These are phyloP conservation scores for Polytrichum formosum DNA, from an alignment of 225 moss, liverwort and hornwort species.

Conservation along the genomic window DNA sequence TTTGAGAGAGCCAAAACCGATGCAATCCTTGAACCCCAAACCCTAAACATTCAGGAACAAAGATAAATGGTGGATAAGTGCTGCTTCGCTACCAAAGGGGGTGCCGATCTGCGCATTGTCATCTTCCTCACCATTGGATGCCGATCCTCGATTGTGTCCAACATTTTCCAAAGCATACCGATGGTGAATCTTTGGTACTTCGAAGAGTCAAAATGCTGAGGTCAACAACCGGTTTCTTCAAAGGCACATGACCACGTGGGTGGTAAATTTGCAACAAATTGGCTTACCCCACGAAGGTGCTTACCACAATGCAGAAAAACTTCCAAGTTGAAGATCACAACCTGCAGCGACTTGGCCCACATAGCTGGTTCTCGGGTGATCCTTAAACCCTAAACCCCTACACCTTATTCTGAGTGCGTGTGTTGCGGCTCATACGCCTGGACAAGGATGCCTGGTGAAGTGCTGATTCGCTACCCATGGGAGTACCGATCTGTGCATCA, in stretches of 20 bases:
- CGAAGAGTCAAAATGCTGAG: slow-evolving; percentile 23
- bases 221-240: not conserved
- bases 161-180: slow-evolving; percentile 34
- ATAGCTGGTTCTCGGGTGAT: slow-evolving; percentile 20
- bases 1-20: too few species aligned
- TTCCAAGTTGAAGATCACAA: slow-evolving; percentile 63
- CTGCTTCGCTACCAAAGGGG: slow-evolving; percentile 23
- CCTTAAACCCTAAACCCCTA: not conserved
- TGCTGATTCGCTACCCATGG: slow-evolving; percentile 21
- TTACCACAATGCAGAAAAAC: slow-evolving; percentile 38
- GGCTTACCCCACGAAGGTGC: slow-evolving; percentile 36
- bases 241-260: not conserved
- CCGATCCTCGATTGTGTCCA: slow-evolving; percentile 15
- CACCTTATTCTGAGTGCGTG: slow-evolving; percentile 4
- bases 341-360: slow-evolving; percentile 70
- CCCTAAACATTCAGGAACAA: slow-evolving; percentile 18
- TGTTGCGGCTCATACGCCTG: slow-evolving; percentile 37
- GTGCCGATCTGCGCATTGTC: slow-evolving; percentile 28
- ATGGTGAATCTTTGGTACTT: slow-evolving; percentile 22
- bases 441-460: slow-evolving; percentile 30
- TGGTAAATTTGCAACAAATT: slow-evolving; percentile 9
- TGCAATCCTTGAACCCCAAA: too few species aligned
- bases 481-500: slow-evolving; percentile 30
- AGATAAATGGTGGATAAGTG: slow-evolving; percentile 13
- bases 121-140: slow-evolving; percentile 28